Conservation (phyloP, 2,329 filamentous ascomycete genomes). For the Neofusicoccum cordaticola region DNA sequence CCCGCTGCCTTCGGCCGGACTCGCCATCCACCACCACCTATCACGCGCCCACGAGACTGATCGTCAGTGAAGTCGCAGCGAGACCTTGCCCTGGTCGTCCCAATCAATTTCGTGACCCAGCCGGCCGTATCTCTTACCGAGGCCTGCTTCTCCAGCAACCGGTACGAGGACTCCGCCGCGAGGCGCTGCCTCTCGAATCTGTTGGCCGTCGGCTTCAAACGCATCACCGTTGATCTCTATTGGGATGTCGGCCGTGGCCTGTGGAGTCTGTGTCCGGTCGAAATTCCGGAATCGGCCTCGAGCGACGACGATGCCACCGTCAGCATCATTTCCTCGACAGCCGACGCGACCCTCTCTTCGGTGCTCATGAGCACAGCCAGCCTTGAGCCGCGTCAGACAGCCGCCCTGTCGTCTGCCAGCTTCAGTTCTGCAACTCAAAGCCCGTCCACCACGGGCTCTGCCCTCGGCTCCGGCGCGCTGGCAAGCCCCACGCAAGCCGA, state of each 20-base stretch:
- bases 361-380: neutral
- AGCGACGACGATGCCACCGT: constrained; percentile 21
- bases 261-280: constrained; percentile 62
- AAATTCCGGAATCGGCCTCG: constrained; percentile 40
- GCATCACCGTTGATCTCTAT: constrained; percentile 60
- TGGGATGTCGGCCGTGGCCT: constrained; percentile 56
- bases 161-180: constrained; percentile 53
- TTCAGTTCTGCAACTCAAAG: neutral
- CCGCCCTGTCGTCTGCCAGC: neutral
- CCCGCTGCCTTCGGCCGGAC: neutral
- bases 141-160: constrained; percentile 56
- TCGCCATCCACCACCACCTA: neutral
- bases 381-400: neutral
- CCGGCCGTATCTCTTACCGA: constrained; percentile 56
- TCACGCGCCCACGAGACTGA: constrained; percentile 1
- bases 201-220: constrained; percentile 57
- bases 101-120: constrained; percentile 60
- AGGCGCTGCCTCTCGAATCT: constrained; percentile 62
- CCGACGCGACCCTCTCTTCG: constrained; percentile 1
- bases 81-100: constrained; percentile 58
- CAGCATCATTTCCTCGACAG: constrained; percentile 20
- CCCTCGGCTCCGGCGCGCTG: constrained; percentile 19
- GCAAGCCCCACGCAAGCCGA: constrained; percentile 2
- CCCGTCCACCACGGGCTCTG: neutral
- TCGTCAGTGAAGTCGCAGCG: constrained; percentile 52